Conservation (phyloP, 2,329 filamentous ascomycete genomes). For the Coniochaeta sp. region DNA sequence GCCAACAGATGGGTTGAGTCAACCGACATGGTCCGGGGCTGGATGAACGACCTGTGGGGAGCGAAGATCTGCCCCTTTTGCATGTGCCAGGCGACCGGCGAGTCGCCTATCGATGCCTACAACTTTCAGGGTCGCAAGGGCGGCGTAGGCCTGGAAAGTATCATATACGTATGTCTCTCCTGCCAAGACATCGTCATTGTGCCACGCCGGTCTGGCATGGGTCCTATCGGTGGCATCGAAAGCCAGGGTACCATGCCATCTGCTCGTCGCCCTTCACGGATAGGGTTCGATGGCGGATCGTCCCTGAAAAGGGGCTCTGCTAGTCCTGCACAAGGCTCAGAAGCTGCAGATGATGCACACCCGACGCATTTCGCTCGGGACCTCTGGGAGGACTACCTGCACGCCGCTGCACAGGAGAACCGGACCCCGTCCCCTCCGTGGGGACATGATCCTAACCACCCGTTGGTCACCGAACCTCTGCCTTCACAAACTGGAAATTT, state of each 20-base stretch:
- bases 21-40: neutral
- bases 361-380: too few species aligned
- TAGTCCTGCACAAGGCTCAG: too few species aligned
- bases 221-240: neutral
- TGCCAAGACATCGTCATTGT: slow-evolving; percentile 1
- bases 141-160: neutral
- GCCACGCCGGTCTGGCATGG: neutral
- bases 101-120: neutral
- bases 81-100: neutral
- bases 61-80: neutral
- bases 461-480: too few species aligned
- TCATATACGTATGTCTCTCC: neutral
- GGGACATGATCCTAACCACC: too few species aligned
- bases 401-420: too few species aligned
- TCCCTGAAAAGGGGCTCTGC: too few species aligned
- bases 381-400: too few species aligned
- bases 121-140: neutral
- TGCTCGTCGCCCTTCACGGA: neutral
- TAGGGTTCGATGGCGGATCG: neutral
- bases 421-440: too few species aligned
- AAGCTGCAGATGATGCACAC: neutral
- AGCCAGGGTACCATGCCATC: neutral
- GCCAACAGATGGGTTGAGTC: neutral
- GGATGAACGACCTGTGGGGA: neutral
- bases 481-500: too few species aligned